Percentiles rank a stretch among this genome's conserved stretches.
Conservation (phyloP, 345 rosid species). For the Bruguiera sexangula region DNA sequence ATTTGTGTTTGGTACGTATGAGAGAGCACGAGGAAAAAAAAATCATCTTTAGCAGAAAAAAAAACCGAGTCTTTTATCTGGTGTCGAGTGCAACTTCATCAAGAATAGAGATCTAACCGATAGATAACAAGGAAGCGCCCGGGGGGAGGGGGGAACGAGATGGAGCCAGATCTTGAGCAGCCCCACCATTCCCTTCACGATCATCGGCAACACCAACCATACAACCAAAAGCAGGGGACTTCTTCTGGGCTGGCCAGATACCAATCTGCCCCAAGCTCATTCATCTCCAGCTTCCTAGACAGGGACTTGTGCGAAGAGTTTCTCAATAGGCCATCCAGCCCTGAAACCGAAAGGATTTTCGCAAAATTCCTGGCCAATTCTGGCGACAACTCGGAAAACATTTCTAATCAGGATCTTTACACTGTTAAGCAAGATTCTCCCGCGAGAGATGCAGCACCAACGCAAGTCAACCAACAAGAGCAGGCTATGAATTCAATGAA, state of each 20-base stretch:
- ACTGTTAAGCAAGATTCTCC: conserved; percentile 24
- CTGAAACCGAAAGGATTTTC: conserved; percentile 59
- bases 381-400: conserved; percentile 33
- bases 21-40: not conserved
- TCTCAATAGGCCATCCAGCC: conserved; percentile 57
- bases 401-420: conserved; percentile 14
- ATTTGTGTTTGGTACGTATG: conserved; percentile 11
- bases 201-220: conserved; percentile 28
- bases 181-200: conserved; percentile 29
- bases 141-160: conserved; percentile 9
- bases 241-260: conserved; percentile 50
- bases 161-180: conserved; percentile 65
- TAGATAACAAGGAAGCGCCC: too few relatives aligned
- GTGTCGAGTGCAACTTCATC: not conserved
- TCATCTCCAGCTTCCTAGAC: conserved; percentile 41
- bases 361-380: conserved; percentile 43
- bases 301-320: conserved; percentile 53
- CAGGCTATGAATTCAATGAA: conserved; percentile 31
- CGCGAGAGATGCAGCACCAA: conserved; percentile 23
- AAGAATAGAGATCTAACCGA: not conserved
- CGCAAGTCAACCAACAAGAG: conserved; percentile 16
- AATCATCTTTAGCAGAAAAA: not conserved
- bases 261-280: conserved; percentile 71
- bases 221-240: conserved; percentile 41
- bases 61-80: too few relatives aligned